Conservation (phyloP, 2,329 filamentous ascomycete genomes). For the Microcera coccophila region DNA sequence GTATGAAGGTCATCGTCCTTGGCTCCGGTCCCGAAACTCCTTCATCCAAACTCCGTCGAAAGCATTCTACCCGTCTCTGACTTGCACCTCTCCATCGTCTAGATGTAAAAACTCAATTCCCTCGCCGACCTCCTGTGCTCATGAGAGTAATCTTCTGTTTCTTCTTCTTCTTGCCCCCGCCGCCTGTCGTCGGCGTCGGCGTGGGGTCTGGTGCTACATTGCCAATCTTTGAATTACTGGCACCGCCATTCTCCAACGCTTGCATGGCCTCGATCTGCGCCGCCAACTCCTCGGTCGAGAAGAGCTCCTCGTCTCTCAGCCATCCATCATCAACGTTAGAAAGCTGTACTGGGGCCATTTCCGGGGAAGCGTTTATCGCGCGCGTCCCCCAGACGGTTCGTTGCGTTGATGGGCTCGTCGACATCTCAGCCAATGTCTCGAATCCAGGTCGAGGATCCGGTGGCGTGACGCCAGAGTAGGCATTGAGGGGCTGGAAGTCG, state of each 20-base stretch:
- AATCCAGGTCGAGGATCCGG: slow-evolving; percentile 60
- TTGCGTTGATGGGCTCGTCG: slow-evolving; percentile 71
- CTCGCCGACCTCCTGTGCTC: slow-evolving; percentile 59
- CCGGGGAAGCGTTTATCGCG: slow-evolving; percentile 58
- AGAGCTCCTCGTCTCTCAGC: slow-evolving; percentile 75
- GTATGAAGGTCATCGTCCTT: not conserved
- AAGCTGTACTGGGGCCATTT: slow-evolving; percentile 37
- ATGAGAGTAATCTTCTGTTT: slow-evolving; percentile 70
- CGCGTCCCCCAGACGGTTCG: slow-evolving; percentile 93
- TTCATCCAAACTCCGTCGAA: not conserved
- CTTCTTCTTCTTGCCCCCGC: slow-evolving; percentile 61
- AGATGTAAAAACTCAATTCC: slow-evolving; percentile 28
- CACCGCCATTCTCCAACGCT: slow-evolving; percentile 31
- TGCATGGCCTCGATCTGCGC: slow-evolving; percentile 56
- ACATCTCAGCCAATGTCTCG: slow-evolving; percentile 68
- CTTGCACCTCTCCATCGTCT: not conserved
- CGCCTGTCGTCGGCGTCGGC: slow-evolving; percentile 36
- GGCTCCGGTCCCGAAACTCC: not conserved
- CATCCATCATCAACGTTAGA: slow-evolving; percentile 67
- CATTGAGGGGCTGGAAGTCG: slow-evolving; percentile 62
- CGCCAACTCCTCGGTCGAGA: slow-evolving; percentile 58
- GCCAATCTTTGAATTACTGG: slow-evolving; percentile 13
- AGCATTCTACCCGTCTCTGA: not conserved
- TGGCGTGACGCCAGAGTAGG: slow-evolving; percentile 49
- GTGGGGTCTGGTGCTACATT: slow-evolving; percentile 20